A percentile compares a stretch with the other conserved stretches of the same genome.
These are phyloP conservation scores for Botryotinia convoluta DNA, from an alignment of 2,329 filamentous ascomycete species.

Conservation along the genomic window DNA sequence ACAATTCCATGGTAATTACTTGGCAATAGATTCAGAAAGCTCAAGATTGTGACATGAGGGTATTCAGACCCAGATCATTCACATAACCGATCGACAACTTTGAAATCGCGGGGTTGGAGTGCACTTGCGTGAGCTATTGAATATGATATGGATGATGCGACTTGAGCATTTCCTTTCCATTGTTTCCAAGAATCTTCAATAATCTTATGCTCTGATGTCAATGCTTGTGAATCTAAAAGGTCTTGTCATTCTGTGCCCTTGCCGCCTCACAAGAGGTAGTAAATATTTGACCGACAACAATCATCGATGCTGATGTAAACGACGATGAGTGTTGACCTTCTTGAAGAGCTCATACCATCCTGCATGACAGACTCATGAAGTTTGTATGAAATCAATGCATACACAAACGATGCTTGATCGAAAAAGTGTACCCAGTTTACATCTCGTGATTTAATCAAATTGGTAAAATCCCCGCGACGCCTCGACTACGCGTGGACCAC, in stretches of 20 bases:
- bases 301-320: not conserved
- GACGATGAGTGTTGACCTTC: not conserved
- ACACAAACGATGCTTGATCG: not conserved
- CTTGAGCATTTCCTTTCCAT: not conserved
- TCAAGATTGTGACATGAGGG: not conserved
- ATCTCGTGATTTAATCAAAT: not conserved
- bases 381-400: not conserved
- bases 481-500: not conserved
- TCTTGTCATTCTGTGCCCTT: not conserved
- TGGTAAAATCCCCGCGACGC: not conserved
- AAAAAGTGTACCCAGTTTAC: not conserved
- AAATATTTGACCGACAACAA: not conserved
- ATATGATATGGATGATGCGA: not conserved
- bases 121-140: not conserved
- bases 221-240: not conserved
- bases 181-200: not conserved
- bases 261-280: not conserved
- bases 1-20: fast-evolving
- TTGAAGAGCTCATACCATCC: not conserved
- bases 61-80: not conserved
- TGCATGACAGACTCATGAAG: not conserved
- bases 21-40: not conserved
- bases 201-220: not conserved
- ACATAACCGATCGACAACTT: not conserved
- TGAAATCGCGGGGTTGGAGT: not conserved